A percentile compares a stretch with the other conserved stretches of the same genome.
These are phyloP conservation scores for Agaricales sp. DNA, from an alignment of 1,284 basidiomycete genomes.

Conservation along the genomic window DNA sequence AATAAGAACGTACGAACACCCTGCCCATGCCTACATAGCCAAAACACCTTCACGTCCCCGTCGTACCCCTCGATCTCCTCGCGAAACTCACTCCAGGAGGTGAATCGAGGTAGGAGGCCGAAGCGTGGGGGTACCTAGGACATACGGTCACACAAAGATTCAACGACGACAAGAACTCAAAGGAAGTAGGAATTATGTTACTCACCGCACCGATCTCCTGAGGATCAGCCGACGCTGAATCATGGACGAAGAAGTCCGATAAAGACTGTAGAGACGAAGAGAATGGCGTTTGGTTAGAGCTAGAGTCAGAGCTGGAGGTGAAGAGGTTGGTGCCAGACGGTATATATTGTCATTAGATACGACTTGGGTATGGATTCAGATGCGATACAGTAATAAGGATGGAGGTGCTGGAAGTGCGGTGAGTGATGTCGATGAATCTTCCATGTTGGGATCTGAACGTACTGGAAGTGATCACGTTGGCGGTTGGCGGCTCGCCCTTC, in stretches of 20 bases:
- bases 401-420: too few species aligned
- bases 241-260: slow-evolving; percentile 28
- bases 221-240: slow-evolving; percentile 15
- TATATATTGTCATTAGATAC: too few species aligned
- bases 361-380: too few species aligned
- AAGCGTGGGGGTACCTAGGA: slow-evolving; percentile 39
- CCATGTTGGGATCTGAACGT: too few species aligned
- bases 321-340: too few species aligned
- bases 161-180: background rate
- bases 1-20: slow-evolving; percentile 44
- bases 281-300: too few species aligned
- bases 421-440: too few species aligned
- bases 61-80: slow-evolving; percentile 27
- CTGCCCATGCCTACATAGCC: slow-evolving; percentile 63
- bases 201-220: slow-evolving; percentile 11
- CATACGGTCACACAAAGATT: slow-evolving; percentile 1
- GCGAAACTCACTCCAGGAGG: slow-evolving; percentile 41
- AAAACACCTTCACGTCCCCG: slow-evolving; percentile 48
- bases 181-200: background rate
- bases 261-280: slow-evolving; percentile 18
- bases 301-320: too few species aligned
- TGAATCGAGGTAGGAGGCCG: slow-evolving; percentile 43
- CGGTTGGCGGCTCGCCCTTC: too few species aligned
- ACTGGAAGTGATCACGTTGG: too few species aligned
- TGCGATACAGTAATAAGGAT: too few species aligned